Conservation (phyloP, 306 rosid genomes). For the Malus fusca region DNA sequence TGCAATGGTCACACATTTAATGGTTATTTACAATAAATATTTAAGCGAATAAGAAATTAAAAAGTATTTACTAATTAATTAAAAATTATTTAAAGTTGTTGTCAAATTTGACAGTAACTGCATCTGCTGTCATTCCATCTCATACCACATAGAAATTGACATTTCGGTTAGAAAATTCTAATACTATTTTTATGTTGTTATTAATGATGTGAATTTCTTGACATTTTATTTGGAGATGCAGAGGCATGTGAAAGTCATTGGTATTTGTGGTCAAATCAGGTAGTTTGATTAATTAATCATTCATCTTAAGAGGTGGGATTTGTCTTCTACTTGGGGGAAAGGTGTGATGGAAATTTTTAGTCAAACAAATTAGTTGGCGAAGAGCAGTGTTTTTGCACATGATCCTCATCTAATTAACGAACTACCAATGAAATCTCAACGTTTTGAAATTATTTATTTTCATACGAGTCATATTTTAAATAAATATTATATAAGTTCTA, state of each 20-base stretch:
- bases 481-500: not conserved
- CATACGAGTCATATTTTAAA: not conserved
- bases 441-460: not conserved
- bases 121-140: too few species aligned
- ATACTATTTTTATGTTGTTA: too few species aligned
- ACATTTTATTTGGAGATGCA: not conserved
- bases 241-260: slow-evolving; percentile 25
- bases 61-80: too few species aligned
- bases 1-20: too few species aligned
- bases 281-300: slow-evolving; percentile 1
- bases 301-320: slow-evolving; percentile 9
- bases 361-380: slow-evolving; percentile 5
- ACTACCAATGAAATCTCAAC: not conserved
- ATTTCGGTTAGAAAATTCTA: too few species aligned
- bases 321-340: slow-evolving; percentile 8
- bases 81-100: too few species aligned
- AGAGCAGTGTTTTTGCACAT: slow-evolving; percentile 3
- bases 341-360: slow-evolving; percentile 11
- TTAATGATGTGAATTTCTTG: too few species aligned
- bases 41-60: too few species aligned
- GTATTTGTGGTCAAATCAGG: slow-evolving; percentile 28
- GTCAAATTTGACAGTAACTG: too few species aligned
- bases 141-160: too few species aligned
- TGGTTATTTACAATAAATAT: too few species aligned
- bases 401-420: slow-evolving; percentile 18